Evolutionary conservation across 345 rosid species (phyloP), one percentile per base, ranked within the genome.

Genomic region (Erucastrum elatum): DNA sequence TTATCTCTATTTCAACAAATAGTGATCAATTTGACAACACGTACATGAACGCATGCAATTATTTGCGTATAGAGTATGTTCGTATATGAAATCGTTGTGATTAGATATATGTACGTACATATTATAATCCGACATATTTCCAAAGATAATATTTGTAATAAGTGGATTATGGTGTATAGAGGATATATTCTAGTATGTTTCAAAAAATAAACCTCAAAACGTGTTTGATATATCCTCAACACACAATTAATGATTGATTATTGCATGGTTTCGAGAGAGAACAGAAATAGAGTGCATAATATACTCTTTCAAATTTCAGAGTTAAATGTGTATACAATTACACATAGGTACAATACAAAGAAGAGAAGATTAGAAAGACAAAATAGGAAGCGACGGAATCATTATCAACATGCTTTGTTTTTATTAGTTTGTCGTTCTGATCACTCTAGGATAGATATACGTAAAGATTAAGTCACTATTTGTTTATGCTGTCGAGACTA

Each of bases 41-140:
- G 82, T 80, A 68, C 79, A 80, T 79, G 59, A 53, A 80, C 51
- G 68, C 75, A 80, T 80, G 79, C 79, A 80, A 79, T 79, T 74
- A 79, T 79, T 37, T 68, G 74, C 35, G 46, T 29, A 4, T 46
- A 4, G 21, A 13, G 37, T 79, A 35, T 62, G 30, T 44, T 51
- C 2, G 61, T 16, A 34, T 26, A 26, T 46, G 21, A 21, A 21
- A 21, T 67, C 34, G 34, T 34, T 33, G 0, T 26, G 15, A 31
- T 44, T 46, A 67, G 0, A 61, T 33, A 26, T 55, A 46, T 46
- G 53, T 27, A 10, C 66, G 56, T 31, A 25, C 10, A 72, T 58
- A 59, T 59, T 53, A 46, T 46, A 46, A 46, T 46, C 4, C 5
- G 53, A 46, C 13, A 12, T 46, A 15, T 46, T 53, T 74, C 61